Evolutionary conservation across 2,329 filamentous ascomycete genomes (phyloP).

Genomic region (Claviceps spartinae): DNA sequence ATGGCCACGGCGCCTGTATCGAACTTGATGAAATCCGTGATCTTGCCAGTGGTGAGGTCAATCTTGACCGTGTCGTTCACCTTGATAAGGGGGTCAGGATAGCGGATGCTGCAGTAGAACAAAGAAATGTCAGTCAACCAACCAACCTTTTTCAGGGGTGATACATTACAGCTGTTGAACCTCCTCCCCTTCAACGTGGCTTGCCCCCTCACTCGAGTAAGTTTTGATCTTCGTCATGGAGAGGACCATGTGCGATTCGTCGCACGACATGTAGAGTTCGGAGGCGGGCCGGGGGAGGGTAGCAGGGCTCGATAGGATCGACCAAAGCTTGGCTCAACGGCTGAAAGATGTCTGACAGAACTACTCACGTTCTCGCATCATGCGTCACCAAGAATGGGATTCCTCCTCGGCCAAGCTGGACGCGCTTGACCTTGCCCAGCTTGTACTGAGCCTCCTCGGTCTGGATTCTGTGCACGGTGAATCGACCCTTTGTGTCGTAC

Average conservation of each 20-base stretch:
- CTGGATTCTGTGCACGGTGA: conserved; percentile 99
- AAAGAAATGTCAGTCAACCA: conserved; percentile 20
- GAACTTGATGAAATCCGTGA: conserved; percentile 95
- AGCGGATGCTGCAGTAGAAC: conserved; percentile 66
- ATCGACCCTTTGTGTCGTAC: conserved; percentile 99
- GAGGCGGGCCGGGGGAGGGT: conserved; percentile 7
- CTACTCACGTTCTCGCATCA: conserved; percentile 99
- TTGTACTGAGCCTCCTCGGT: conserved; percentile 99
- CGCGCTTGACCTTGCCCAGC: conserved; percentile 99
- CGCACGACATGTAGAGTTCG: conserved; percentile 7
- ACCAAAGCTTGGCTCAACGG: conserved; percentile 99
- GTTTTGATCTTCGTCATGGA: not conserved
- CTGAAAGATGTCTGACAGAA: conserved; percentile 94
- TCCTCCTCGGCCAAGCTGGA: conserved; percentile 97
- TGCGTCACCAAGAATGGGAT: conserved; percentile 99
- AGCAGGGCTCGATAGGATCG: conserved; percentile 26
- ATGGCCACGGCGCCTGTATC: conserved; percentile 97
- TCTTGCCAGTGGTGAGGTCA: conserved; percentile 92
- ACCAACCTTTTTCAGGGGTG: conserved; percentile 15
- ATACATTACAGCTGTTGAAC: conserved; percentile 45
- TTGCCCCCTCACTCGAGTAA: not conserved
- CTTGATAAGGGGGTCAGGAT: conserved; percentile 96
- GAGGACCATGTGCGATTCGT: not conserved
- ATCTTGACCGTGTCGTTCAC: conserved; percentile 99
- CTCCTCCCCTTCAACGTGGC: conserved; percentile 8